Evolutionary conservation across 495 filamentous ascomycete genomes (phyloP), one percentile per base, ranked within the genome.

Genomic region (Trichodelitschia bisporula): DNA sequence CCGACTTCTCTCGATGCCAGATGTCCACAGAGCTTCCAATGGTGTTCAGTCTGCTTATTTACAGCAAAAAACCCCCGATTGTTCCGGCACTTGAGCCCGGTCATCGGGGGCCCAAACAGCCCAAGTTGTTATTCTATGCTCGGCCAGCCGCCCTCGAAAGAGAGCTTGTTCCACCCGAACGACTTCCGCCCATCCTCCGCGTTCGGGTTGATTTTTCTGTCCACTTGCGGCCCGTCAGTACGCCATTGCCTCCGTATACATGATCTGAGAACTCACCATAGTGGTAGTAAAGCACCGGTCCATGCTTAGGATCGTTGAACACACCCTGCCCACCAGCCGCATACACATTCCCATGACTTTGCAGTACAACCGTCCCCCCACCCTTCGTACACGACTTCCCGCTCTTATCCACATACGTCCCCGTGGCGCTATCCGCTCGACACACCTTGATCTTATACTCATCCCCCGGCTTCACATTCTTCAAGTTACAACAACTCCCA

Each of bases 311-410:
- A 42, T 65, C 61, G 18, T 48, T 53, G 32, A 50, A 61, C 0
- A 67, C 52, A 19, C 60, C 62, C 59, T 73, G 66, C 13, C 74
- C 75, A 23, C 74, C 75, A 3, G 75, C 72, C 2, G 60, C 74
- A 40, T 76, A 82, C 4, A 73, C 60, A 31, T 56, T 58, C 3
- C 51, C 65, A 33, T 77, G 68, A 9, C 54, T 61, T n/a, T 55
- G 55, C 0, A 78, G 55, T 4, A 78, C 56, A 2, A 61, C 55
- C 0, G 64, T 71, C 0, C 75, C 75, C 6, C 75, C 74, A 13
- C 61, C 58, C 6, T 48, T 39, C 1, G 51, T 56, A 47, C 71
- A 77, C 0, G 51, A 41, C 0, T 34, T 51, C 10, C 71, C 72
- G n/a, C 43, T 46, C 27, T 58, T 46, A 40, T 78, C 75, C 30